Evolutionary conservation across 495 filamentous ascomycete genomes (phyloP), one percentile per base, ranked within the genome.

Genomic region (Penicillium macrosclerotiorum): DNA sequence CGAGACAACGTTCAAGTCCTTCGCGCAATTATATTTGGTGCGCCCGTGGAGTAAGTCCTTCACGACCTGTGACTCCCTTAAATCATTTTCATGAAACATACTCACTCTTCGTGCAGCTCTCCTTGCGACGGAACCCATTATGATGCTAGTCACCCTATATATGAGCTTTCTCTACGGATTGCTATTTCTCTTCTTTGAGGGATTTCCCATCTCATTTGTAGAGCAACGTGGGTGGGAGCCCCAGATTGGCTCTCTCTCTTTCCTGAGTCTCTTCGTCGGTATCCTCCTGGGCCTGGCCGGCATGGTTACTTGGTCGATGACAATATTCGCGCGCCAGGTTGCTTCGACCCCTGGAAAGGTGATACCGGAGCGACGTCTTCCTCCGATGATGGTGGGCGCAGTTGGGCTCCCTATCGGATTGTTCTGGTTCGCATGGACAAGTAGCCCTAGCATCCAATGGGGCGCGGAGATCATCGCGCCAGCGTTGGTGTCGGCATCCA

Each of bases 371-470:
- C 64, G 69, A 34, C 65, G 80, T 2, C 64, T 85, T 0, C 58
- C 70, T 4, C 67, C 69, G 1, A 76, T 80, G 62, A 71, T 82
- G 25, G 31, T 73, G 7, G 80, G 79, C 1, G 69, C 62, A 1
- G 37, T 70, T 12, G 41, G 79, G 17, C 53, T 81, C 2, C 78
- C 79, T 1, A 60, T 68, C 14, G 77, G 77, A 0, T 59, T 79
- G 11, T 80, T 83, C 56, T 77, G 76, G 67, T 79, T 78, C 47
- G 78, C 65, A 3, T 84, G 79, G 78, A 79, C 78, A 3, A 56
- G 62, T 8, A 47, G 54, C 24, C 60, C 65, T 0, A 16, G 41
- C 5, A 68, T 65, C 18, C 46, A 32, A n/a, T 73, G 69, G 69
- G 38, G 60, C 4, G 49, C 62, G 4, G 66, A 65, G 22, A 59